phyloP scores from a whole-genome alignment of 352 stramenopile genomes.

The Phytophthora lateralis region DNA sequence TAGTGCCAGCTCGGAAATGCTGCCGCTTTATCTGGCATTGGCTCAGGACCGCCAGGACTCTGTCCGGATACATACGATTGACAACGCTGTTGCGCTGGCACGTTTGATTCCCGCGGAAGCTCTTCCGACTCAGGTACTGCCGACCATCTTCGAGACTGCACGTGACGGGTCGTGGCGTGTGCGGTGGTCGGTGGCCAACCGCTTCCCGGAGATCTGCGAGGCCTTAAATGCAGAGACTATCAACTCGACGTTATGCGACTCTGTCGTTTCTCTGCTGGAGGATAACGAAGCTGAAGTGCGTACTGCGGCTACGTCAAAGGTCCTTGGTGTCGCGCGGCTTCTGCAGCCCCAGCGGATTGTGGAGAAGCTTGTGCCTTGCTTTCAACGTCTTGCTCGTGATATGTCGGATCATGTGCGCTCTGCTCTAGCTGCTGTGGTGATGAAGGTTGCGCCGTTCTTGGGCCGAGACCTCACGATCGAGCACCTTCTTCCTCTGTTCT shows the following conservation, averaged over 20 bases:
- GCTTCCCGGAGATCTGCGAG: constrained; percentile 94
- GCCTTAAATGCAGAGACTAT: constrained; percentile 80
- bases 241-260: constrained; percentile 77
- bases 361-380: constrained; percentile 81
- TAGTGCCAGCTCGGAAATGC: constrained; percentile 71
- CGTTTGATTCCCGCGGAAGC: constrained; percentile 75
- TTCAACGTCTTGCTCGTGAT: constrained; percentile 95
- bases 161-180: constrained; percentile 98
- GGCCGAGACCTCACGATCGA: constrained; percentile 94
- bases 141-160: constrained; percentile 91
- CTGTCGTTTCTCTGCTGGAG: constrained; percentile 95
- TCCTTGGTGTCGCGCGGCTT: constrained; percentile 54
- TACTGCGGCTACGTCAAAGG: constrained; percentile 94
- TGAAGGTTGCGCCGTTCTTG: constrained; percentile 94
- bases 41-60: constrained; percentile 95
- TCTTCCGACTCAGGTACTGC: constrained; percentile 86
- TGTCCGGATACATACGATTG: constrained; percentile 96
- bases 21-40: constrained; percentile 86
- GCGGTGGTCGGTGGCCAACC: constrained; percentile 97
- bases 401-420: constrained; percentile 97
- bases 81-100: constrained; percentile 96
- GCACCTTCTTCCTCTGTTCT: constrained; percentile 94
- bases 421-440: constrained; percentile 94
- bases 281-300: constrained; percentile 97
- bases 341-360: constrained; percentile 72